phyloP scores from a whole-genome alignment of 306 rosid genomes.

The Lablab purpureus region DNA sequence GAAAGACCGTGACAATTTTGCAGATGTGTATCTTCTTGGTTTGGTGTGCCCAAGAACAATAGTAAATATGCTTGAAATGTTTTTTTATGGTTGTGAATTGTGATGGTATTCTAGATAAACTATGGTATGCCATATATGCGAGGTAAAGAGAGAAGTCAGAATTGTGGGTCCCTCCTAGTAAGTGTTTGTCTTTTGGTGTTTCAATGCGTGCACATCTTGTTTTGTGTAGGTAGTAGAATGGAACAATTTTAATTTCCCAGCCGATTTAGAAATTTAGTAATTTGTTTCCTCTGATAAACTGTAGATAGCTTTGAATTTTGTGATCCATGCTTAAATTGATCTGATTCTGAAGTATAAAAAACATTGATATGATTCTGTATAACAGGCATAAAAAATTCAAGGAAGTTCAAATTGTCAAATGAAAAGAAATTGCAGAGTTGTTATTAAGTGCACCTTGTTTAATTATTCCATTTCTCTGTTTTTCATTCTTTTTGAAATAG shows the following conservation, averaged over 20 bases:
- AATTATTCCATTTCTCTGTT: constrained; percentile 10
- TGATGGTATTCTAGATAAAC: not conserved
- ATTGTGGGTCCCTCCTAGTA: not conserved
- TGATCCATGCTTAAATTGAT: not conserved
- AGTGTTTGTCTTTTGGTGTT: constrained; percentile 31
- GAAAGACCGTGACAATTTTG: constrained; percentile 14
- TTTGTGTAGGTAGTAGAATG: not conserved
- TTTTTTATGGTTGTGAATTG: not conserved
- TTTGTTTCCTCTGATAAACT: not conserved
- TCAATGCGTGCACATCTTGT: not conserved
- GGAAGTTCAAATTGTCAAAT: not conserved
- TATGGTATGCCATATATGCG: not conserved
- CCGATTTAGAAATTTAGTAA: not conserved
- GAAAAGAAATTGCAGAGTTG: not conserved
- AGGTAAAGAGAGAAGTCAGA: constrained; percentile 3
- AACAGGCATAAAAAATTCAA: not conserved
- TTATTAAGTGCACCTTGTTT: not conserved
- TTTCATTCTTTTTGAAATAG: constrained; percentile 8
- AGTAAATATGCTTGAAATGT: constrained; percentile 19
- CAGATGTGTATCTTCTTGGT: not conserved
- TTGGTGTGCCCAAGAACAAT: constrained; percentile 11
- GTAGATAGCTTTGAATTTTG: not conserved
- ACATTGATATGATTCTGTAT: not conserved
- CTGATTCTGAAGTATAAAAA: not conserved
- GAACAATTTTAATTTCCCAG: not conserved